A percentile compares a stretch with the other conserved stretches of the same genome.
phyloP scores from a whole-genome alignment of 495 filamentous ascomycete species.

The Daldinia vernicosa region DNA sequence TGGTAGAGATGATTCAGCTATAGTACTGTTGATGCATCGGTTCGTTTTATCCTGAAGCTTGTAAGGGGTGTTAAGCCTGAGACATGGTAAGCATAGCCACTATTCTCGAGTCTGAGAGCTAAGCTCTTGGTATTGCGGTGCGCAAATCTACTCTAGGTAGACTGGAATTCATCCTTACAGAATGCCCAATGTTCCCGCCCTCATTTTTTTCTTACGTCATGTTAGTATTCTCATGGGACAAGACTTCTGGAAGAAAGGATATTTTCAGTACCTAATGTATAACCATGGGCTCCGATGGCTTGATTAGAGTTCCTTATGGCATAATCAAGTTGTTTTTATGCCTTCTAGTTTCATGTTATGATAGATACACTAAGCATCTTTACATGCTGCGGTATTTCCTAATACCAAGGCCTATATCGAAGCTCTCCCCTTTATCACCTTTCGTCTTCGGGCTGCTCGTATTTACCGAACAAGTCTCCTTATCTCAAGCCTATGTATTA shows the following conservation, averaged over 20 bases:
- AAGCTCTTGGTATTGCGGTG: background rate
- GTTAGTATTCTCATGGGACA: background rate
- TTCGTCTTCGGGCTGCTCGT: background rate
- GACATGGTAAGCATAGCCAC: background rate
- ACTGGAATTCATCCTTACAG: background rate
- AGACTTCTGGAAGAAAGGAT: background rate
- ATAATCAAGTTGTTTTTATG: background rate
- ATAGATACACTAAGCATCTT: background rate
- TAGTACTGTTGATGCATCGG: background rate
- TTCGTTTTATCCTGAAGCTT: background rate
- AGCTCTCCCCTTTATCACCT: background rate
- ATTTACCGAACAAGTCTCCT: background rate
- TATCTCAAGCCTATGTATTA: too few relatives aligned
- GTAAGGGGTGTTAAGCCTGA: background rate
- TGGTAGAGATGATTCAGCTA: background rate
- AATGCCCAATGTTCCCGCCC: background rate
- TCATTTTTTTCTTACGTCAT: background rate
- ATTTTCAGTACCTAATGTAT: background rate
- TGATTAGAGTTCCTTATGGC: background rate
- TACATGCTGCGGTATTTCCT: background rate
- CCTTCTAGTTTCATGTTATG: background rate
- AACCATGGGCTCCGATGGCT: background rate
- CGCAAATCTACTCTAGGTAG: background rate
- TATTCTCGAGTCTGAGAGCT: background rate
- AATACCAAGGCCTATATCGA: background rate